These are phyloP conservation scores for Phallus indusiatus DNA, from an alignment of 768 basidiomycete species.

Conservation along the genomic window DNA sequence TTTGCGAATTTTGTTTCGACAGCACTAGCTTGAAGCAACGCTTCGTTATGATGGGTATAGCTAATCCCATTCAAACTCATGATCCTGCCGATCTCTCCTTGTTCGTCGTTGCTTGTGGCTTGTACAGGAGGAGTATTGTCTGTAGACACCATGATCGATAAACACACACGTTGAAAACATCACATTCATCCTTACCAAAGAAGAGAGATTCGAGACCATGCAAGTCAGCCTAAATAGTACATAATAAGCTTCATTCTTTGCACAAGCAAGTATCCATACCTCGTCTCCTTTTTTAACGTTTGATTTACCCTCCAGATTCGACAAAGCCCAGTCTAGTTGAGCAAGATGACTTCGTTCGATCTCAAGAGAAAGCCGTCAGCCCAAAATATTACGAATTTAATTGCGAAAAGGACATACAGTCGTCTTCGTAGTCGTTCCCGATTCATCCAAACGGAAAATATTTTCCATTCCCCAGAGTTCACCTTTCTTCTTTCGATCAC, in stretches of 20 bases:
- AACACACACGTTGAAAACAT: not conserved
- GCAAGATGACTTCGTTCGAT: conserved; percentile 69
- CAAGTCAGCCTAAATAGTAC: conserved; percentile 34
- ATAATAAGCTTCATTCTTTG: not conserved
- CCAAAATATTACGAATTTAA: not conserved
- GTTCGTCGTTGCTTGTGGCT: conserved; percentile 20
- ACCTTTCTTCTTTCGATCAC: conserved; percentile 61
- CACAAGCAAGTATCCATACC: conserved; percentile 13
- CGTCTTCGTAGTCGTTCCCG: conserved; percentile 60
- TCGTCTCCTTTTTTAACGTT: conserved; percentile 26
- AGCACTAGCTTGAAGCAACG: conserved; percentile 54
- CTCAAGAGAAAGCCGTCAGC: conserved; percentile 25
- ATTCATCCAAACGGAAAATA: conserved; percentile 72
- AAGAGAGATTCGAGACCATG: conserved; percentile 56
- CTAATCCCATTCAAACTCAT: conserved; percentile 52
- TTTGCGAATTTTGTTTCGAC: conserved; percentile 59
- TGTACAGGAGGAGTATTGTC: not conserved
- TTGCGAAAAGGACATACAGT: conserved; percentile 37
- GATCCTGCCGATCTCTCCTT: conserved; percentile 43
- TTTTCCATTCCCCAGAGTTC: conserved; percentile 83
- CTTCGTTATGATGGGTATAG: conserved; percentile 70
- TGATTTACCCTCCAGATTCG: conserved; percentile 42
- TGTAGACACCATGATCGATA: not conserved
- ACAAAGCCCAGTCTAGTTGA: conserved; percentile 75
- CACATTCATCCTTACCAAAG: conserved; percentile 51